Conservation (phyloP, 345 rosid species). For the Arabidopsis arenosa region DNA sequence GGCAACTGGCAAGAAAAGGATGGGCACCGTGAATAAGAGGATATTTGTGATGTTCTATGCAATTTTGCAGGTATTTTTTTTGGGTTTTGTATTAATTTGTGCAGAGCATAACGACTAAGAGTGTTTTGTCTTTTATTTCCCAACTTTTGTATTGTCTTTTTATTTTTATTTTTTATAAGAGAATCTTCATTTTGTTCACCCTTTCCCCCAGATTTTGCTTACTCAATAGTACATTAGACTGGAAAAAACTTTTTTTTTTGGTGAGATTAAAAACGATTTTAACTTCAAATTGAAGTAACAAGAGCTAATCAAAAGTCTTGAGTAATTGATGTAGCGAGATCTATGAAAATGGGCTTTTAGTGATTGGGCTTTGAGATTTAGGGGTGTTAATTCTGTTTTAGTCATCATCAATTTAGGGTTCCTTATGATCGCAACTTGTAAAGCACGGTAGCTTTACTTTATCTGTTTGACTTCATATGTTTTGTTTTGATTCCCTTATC, state of each 20-base stretch:
- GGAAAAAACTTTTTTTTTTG: no score
- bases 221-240: neutral
- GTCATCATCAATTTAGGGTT: no score
- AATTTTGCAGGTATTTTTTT: conserved; percentile 33
- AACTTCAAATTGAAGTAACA: no score
- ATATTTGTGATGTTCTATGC: conserved; percentile 8
- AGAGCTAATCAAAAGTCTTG: no score
- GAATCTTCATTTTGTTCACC: conserved; percentile 12
- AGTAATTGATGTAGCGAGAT: no score
- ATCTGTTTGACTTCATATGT: neutral
- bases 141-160: neutral
- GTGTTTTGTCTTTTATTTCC: conserved; percentile 14
- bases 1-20: conserved; percentile 26
- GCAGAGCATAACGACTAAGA: conserved; percentile 3
- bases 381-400: no score
- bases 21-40: conserved; percentile 7
- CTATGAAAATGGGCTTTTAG: no score
- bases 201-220: no score
- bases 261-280: no score
- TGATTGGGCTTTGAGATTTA: no score
- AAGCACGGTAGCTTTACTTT: no score
- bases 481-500: conserved; percentile 17
- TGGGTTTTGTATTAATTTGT: conserved; percentile 12
- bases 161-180: neutral
- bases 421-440: no score